Percentiles rank a stretch among this genome's conserved stretches.
Evolutionary conservation across 176 grass and related monocot genomes (phyloP).

Genomic region (Themeda triandra): DNA sequence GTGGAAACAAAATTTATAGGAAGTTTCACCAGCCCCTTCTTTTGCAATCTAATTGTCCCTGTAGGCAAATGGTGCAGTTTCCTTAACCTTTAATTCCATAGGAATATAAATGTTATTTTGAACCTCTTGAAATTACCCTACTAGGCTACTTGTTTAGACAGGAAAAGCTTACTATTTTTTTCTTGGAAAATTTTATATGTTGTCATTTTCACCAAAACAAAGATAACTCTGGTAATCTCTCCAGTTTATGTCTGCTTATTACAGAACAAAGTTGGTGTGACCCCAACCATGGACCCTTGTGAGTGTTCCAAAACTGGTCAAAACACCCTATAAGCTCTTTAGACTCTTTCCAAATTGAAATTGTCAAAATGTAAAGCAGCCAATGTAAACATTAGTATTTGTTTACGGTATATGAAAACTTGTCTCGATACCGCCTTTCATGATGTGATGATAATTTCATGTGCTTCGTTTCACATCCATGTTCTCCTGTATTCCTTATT

Average conservation of each 20-base stretch:
- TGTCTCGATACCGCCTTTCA: background rate
- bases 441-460: background rate
- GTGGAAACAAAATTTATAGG: background rate
- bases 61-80: background rate
- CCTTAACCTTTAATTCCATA: background rate
- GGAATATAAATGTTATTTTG: background rate
- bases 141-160: background rate
- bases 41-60: background rate
- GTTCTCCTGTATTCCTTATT: background rate
- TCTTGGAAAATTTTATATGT: background rate
- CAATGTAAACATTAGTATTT: background rate
- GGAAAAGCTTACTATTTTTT: background rate
- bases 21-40: background rate
- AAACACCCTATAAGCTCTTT: background rate
- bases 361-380: background rate
- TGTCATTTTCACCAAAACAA: background rate
- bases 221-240: background rate
- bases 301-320: background rate
- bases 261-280: background rate
- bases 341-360: background rate
- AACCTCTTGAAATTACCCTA: background rate
- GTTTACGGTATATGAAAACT: background rate
- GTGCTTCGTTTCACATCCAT: background rate
- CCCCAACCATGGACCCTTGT: background rate
- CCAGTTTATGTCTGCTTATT: constrained; percentile 6